Percentiles rank a stretch among this genome's conserved stretches.
Conservation (phyloP, 495 filamentous ascomycete species). For the Penicillium mononematosum region DNA sequence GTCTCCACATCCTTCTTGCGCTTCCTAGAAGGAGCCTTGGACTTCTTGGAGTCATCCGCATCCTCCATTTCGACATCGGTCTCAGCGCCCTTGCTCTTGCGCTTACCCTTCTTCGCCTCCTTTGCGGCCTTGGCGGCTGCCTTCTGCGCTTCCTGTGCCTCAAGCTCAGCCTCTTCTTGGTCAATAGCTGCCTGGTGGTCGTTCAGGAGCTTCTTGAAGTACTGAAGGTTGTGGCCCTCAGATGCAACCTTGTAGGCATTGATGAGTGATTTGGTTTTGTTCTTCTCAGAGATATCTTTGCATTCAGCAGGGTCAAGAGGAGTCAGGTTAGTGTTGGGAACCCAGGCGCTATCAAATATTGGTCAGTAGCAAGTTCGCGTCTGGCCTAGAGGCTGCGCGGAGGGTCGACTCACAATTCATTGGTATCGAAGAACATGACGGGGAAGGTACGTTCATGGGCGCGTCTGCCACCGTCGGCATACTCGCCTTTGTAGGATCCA, state of each 20-base stretch:
- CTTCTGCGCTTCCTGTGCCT: conserved; percentile 58
- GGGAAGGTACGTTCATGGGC: conserved; percentile 80
- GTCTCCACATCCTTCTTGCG: conserved; percentile 65
- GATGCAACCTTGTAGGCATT: conserved; percentile 71
- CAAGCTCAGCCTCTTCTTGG: conserved; percentile 60
- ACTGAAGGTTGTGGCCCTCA: conserved; percentile 65
- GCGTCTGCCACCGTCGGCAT: conserved; percentile 78
- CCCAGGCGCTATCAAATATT: conserved; percentile 69
- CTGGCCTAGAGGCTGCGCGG: background rate
- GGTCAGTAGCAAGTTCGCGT: conserved; percentile 8
- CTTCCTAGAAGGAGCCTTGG: conserved; percentile 58
- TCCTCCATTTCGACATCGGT: conserved; percentile 80
- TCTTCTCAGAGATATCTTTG: conserved; percentile 59
- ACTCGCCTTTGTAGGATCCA: conserved; percentile 80
- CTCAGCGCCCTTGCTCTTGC: conserved; percentile 60
- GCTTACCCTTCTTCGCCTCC: conserved; percentile 59
- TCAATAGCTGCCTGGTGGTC: conserved; percentile 58
- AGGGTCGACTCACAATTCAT: conserved; percentile 79
- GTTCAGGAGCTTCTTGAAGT: conserved; percentile 73
- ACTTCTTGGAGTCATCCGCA: conserved; percentile 51
- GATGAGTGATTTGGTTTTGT: conserved; percentile 72
- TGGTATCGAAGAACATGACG: conserved; percentile 89
- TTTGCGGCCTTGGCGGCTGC: conserved; percentile 60
- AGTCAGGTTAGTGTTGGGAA: conserved; percentile 72
- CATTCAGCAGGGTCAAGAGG: conserved; percentile 70